These are phyloP conservation scores for Kodamaea hsintzibuensis DNA, from an alignment of 805 yeast genomes.

Conservation along the genomic window DNA sequence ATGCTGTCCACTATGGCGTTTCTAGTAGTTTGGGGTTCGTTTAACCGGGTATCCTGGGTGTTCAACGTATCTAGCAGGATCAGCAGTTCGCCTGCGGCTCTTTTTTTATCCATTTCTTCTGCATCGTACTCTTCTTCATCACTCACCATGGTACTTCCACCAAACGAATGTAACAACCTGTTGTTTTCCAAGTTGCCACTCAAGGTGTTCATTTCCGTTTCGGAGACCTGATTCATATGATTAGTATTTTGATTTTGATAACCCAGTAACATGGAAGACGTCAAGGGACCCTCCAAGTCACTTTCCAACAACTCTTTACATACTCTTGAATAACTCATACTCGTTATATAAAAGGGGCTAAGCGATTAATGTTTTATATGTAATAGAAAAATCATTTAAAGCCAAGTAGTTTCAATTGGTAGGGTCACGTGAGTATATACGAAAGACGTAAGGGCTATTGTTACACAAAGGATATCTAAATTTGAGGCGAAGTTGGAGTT, in stretches of 20 bases:
- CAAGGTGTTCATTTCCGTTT: background rate
- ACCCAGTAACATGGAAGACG: background rate
- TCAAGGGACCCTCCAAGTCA: background rate
- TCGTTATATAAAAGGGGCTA: background rate
- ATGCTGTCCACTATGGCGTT: slow-evolving; percentile 17
- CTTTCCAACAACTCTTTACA: background rate
- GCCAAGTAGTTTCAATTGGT: background rate
- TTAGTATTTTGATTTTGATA: background rate
- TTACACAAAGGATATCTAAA: background rate
- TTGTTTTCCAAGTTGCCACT: slow-evolving; percentile 8
- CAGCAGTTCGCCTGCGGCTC: background rate
- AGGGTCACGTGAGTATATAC: background rate
- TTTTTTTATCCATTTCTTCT: background rate
- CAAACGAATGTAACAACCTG: slow-evolving; percentile 10
- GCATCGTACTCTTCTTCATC: slow-evolving; percentile 3
- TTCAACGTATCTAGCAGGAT: slow-evolving; percentile 1
- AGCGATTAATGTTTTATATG: background rate
- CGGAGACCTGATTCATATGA: background rate
- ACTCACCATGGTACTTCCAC: background rate
- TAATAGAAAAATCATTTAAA: background rate
- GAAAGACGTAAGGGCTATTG: background rate
- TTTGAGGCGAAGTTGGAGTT: background rate
- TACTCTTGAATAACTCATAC: background rate
- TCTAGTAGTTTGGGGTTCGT: background rate
- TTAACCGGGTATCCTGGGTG: slow-evolving; percentile 2